A percentile compares a stretch with the other conserved stretches of the same genome.
phyloP scores from a whole-genome alignment of 768 basidiomycete genomes.

The Hygrophorus russula region DNA sequence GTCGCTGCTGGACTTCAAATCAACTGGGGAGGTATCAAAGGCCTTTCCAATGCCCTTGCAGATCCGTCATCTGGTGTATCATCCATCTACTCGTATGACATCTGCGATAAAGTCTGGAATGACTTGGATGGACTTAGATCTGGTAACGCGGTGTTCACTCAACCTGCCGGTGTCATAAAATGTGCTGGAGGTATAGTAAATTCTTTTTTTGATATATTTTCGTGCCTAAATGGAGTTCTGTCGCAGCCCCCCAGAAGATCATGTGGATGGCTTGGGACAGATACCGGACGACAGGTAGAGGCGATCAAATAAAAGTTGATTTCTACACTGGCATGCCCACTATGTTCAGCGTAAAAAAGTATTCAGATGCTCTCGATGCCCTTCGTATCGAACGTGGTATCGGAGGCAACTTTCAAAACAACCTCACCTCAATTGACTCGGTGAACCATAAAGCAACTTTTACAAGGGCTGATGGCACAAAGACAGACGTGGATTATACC shows the following conservation, averaged over 20 bases:
- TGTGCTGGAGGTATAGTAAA: conserved; percentile 68
- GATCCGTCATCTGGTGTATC: conserved; percentile 75
- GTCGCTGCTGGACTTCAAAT: conserved; percentile 84
- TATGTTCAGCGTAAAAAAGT: conserved; percentile 97
- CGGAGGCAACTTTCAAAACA: conserved; percentile 71
- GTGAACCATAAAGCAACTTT: conserved; percentile 75
- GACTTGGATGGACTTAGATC: conserved; percentile 66
- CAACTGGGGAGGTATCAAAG: conserved; percentile 69
- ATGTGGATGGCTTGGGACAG: conserved; percentile 97
- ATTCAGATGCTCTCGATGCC: conserved; percentile 75
- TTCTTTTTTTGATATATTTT: background rate
- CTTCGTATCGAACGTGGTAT: conserved; percentile 73
- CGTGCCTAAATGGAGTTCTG: conserved; percentile 1
- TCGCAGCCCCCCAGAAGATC: conserved; percentile 73
- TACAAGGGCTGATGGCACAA: conserved; percentile 62
- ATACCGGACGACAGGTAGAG: conserved; percentile 49
- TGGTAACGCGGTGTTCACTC: conserved; percentile 89
- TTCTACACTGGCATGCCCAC: conserved; percentile 89
- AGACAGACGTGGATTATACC: conserved; percentile 66
- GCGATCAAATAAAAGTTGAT: conserved; percentile 48
- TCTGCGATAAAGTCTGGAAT: conserved; percentile 82
- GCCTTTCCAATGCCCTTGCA: conserved; percentile 66
- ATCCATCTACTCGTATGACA: conserved; percentile 84
- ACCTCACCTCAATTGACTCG: conserved; percentile 67
- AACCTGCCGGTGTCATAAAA: conserved; percentile 87